Base-by-base conservation (phyloP, 208 protist species). In the Trypanosoma caninum region DNA sequence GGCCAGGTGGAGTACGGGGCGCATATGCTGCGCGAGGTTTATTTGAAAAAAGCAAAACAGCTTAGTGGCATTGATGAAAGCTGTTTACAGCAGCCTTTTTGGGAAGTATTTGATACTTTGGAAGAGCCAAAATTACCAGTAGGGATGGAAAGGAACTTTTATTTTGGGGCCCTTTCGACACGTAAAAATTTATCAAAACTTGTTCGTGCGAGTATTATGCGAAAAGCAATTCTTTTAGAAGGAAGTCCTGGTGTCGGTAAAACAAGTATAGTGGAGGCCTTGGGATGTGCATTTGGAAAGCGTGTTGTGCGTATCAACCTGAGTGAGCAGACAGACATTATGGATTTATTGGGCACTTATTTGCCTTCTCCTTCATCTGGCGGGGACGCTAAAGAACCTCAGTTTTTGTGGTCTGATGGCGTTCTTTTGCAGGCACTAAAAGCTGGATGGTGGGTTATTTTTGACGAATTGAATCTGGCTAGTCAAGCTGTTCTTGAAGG, bases 401-500 rank as follows among this genome's bases (percentile, higher is more conserved):
- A 91, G 63, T 99, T 99, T 64, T 72, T 79, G 23, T 99, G 98
- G 98, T 93, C 87, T 35, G 98, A 99, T 80, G 99, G 99, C 66
- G 79, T 98, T 11, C 93, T 99, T 37, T 78, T 99, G 25, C 78
- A 91, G 14, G 97, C 97, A 5, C 61, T 98, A 20, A 87, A 96
- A 55, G 80, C 83, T 20, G 99, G 99, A 60, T 77, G 96, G 46
- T 99, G 99, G 99, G 94, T 99, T 10, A 86, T 99, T 28, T 77
- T 99, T 14, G 99, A 99, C 85, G 99, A 99, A 89, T 80, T 99
- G 2, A 99, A 99, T 78, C 80, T 99, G 7, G 99, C 99, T 7
- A 98, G 97, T 35, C 99, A 99, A 84, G 89, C 95, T 10, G 99
- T 99, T 18, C 78, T 99, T 20, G 98, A 99, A 84, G 99, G 99